Conservation (phyloP, 1,284 basidiomycete genomes). For the Anthracocystis panici-leucophaei region DNA sequence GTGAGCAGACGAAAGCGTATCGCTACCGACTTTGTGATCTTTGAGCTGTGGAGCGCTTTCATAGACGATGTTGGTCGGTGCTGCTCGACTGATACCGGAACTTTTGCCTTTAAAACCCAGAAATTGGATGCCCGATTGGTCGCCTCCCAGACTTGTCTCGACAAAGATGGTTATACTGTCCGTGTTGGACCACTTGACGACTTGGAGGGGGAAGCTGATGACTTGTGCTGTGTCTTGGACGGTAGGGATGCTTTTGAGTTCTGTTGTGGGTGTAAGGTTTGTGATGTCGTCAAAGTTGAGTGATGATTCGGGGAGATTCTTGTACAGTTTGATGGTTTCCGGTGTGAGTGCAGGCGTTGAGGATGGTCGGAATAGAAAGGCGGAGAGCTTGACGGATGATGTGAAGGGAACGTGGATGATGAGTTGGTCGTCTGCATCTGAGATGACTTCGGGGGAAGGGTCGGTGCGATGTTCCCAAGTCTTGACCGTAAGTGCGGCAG, state of each 20-base stretch:
- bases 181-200: slow-evolving; percentile 63
- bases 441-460: slow-evolving; percentile 33
- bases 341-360: slow-evolving; percentile 50
- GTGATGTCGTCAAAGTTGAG: slow-evolving; percentile 59
- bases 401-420: slow-evolving; percentile 64
- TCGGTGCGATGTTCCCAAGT: slow-evolving; percentile 53
- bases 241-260: slow-evolving; percentile 55
- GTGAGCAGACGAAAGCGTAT: slow-evolving; percentile 35
- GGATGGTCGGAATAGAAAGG: slow-evolving; percentile 37
- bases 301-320: slow-evolving; percentile 41
- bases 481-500: slow-evolving; percentile 52
- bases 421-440: slow-evolving; percentile 61
- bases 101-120: slow-evolving; percentile 65
- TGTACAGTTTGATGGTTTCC: slow-evolving; percentile 51
- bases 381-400: slow-evolving; percentile 57
- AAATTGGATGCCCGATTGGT: slow-evolving; percentile 54
- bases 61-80: slow-evolving; percentile 63
- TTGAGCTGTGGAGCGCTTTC: slow-evolving; percentile 65
- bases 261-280: slow-evolving; percentile 13
- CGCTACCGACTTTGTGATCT: slow-evolving; percentile 57
- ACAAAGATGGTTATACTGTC: slow-evolving; percentile 61
- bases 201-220: slow-evolving; percentile 61
- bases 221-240: slow-evolving; percentile 43
- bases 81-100: slow-evolving; percentile 27
- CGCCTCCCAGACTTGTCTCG: slow-evolving; percentile 40